phyloP scores from a whole-genome alignment of 208 protist genomes.

The Herpetomonas muscarum region DNA sequence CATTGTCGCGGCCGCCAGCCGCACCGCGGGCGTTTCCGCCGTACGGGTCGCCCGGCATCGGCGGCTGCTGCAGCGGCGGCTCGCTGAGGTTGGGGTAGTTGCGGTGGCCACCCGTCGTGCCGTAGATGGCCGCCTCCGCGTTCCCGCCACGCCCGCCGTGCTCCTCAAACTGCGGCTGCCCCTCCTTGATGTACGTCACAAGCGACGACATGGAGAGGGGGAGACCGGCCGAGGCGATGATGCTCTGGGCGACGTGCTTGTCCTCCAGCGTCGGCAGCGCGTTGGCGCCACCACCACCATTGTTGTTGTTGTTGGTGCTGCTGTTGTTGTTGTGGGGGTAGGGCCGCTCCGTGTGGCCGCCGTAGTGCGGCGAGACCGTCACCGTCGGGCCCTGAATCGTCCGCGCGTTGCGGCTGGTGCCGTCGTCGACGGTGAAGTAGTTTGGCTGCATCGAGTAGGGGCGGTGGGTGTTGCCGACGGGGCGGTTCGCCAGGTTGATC shows the following conservation, averaged over 20 bases:
- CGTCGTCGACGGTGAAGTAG: neutral
- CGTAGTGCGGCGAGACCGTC: constrained; percentile 7
- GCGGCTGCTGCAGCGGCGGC: constrained; percentile 14
- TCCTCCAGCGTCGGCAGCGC: constrained; percentile 34
- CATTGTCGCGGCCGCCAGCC: constrained; percentile 1
- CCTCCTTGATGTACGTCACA: constrained; percentile 46
- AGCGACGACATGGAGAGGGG: constrained; percentile 46
- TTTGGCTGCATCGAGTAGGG: constrained; percentile 3
- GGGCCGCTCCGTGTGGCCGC: neutral
- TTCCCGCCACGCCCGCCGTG: neutral
- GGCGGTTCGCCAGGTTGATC: neutral
- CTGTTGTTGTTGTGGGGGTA: constrained; percentile 2
- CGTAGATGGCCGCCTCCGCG: constrained; percentile 6
- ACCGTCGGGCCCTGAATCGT: neutral
- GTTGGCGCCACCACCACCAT: constrained; percentile 19
- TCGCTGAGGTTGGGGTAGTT: constrained; percentile 55
- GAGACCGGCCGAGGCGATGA: constrained; percentile 60
- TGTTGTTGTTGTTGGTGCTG: constrained; percentile 8
- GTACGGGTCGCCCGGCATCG: neutral
- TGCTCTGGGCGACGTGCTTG: constrained; percentile 33
- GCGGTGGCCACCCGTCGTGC: constrained; percentile 17
- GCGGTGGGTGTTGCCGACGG: neutral
- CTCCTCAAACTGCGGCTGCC: constrained; percentile 29
- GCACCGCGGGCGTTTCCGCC: constrained; percentile 2
- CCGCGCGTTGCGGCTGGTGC: neutral